phyloP scores from a whole-genome alignment of 345 rosid genomes.

The Sonneratia caseolaris region DNA sequence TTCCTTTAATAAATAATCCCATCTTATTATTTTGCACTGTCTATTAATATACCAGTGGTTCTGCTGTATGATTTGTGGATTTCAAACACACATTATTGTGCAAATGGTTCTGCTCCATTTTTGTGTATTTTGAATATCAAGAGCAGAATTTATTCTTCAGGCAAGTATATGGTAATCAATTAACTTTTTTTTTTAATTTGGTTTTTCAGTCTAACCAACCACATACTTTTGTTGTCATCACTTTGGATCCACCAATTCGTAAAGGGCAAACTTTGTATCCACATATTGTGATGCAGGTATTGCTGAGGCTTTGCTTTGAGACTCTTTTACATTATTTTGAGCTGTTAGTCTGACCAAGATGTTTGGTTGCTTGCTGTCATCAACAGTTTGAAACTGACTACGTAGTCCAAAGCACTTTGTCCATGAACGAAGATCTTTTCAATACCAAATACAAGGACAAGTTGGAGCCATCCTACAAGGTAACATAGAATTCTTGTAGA shows the following conservation, averaged over 20 bases:
- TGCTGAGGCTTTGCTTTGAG: not conserved
- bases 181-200: not conserved
- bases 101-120: too few relatives aligned
- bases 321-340: not conserved
- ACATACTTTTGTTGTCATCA: slow-evolving; percentile 82
- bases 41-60: too few relatives aligned
- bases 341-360: not conserved
- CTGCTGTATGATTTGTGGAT: too few relatives aligned
- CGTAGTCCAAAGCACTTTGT: slow-evolving; percentile 48
- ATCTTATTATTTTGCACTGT: too few relatives aligned
- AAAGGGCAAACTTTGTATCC: slow-evolving; percentile 97
- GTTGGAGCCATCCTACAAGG: slow-evolving; percentile 68
- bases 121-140: too few relatives aligned
- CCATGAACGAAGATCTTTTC: slow-evolving; percentile 66
- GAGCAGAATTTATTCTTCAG: too few relatives aligned
- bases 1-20: too few relatives aligned
- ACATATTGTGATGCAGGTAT: slow-evolving; percentile 89
- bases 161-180: not conserved
- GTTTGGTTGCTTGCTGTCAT: slow-evolving; percentile 18
- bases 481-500: slow-evolving; percentile 13
- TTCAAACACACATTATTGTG: too few relatives aligned
- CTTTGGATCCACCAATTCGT: slow-evolving; percentile 96
- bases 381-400: slow-evolving; percentile 73
- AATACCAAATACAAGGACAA: slow-evolving; percentile 84
- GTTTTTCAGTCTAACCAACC: slow-evolving; percentile 81